These are phyloP conservation scores for Saturnispora hagleri DNA, from an alignment of 805 yeast species.

Conservation along the genomic window DNA sequence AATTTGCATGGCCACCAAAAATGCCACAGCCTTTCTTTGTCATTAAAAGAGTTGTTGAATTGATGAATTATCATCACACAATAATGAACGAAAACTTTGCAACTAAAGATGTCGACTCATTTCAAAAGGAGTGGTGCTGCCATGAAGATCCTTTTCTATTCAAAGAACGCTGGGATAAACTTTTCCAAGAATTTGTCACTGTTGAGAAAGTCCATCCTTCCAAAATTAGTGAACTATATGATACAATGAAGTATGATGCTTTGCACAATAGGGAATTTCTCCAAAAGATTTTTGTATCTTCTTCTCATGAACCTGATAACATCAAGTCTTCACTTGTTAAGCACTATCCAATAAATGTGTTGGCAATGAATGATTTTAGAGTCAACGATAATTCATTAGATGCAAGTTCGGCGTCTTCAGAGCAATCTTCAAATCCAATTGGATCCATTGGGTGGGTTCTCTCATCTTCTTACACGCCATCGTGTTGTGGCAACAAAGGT, in stretches of 20 bases:
- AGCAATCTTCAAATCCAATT: constrained; percentile 28
- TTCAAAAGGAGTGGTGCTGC: constrained; percentile 90
- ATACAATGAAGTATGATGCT: constrained; percentile 98
- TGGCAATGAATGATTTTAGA: constrained; percentile 70
- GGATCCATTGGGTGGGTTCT: constrained; percentile 73
- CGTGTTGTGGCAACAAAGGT: constrained; percentile 10
- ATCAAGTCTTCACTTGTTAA: constrained; percentile 46
- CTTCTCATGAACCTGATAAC: constrained; percentile 26
- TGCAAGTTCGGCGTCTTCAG: constrained; percentile 17
- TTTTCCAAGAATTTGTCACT: constrained; percentile 82
- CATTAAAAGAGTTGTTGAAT: constrained; percentile 85
- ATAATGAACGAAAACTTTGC: constrained; percentile 77
- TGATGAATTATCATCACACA: constrained; percentile 84
- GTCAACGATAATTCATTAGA: constrained; percentile 35
- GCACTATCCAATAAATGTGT: constrained; percentile 62
- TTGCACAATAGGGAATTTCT: constrained; percentile 87
- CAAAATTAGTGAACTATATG: constrained; percentile 91
- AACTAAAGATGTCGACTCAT: constrained; percentile 50
- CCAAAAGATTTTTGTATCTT: constrained; percentile 71
- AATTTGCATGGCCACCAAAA: constrained; percentile 97
- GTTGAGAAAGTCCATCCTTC: constrained; percentile 97
- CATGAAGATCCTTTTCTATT: constrained; percentile 88
- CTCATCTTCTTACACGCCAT: constrained; percentile 24
- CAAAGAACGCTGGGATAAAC: constrained; percentile 94
- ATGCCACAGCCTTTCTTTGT: constrained; percentile 97